A percentile compares a stretch with the other conserved stretches of the same genome.
These are phyloP conservation scores for Candida vaughaniae DNA, from an alignment of 805 yeast species.

Conservation along the genomic window DNA sequence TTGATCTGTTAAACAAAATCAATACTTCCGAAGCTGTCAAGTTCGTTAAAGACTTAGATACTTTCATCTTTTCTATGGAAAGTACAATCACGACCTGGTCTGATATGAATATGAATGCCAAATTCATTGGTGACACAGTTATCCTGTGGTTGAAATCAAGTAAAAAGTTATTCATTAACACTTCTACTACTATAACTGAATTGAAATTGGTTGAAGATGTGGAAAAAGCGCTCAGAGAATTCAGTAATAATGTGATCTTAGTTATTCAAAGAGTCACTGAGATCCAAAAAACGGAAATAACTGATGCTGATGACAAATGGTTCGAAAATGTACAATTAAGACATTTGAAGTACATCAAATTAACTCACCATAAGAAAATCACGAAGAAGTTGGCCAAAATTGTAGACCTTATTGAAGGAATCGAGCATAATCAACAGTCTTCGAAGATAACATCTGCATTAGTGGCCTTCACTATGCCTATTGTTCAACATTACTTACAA, in stretches of 20 bases:
- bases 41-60: conserved; percentile 19
- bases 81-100: conserved; percentile 35
- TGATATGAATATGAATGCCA: conserved; percentile 20
- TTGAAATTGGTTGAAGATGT: conserved; percentile 29
- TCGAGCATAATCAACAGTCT: conserved; percentile 37
- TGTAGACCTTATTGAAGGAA: conserved; percentile 28
- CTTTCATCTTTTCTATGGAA: conserved; percentile 23
- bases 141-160: conserved; percentile 43
- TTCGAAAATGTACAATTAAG: conserved; percentile 49
- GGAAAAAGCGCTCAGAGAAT: conserved; percentile 48
- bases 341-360: conserved; percentile 39
- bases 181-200: conserved; percentile 22
- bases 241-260: conserved; percentile 61
- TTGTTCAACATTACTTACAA: conserved; percentile 56
- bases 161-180: conserved; percentile 18
- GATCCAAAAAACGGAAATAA: conserved; percentile 29
- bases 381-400: conserved; percentile 32
- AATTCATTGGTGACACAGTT: conserved; percentile 51
- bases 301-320: conserved; percentile 66
- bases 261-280: conserved; percentile 62
- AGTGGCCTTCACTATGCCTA: conserved; percentile 58
- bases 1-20: conserved; percentile 22
- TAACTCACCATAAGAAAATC: conserved; percentile 41
- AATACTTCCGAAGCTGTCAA: conserved; percentile 15
- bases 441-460: conserved; percentile 47